Base-by-base conservation (phyloP, 306 rosid species). In the Inga leiocalycina region DNA sequence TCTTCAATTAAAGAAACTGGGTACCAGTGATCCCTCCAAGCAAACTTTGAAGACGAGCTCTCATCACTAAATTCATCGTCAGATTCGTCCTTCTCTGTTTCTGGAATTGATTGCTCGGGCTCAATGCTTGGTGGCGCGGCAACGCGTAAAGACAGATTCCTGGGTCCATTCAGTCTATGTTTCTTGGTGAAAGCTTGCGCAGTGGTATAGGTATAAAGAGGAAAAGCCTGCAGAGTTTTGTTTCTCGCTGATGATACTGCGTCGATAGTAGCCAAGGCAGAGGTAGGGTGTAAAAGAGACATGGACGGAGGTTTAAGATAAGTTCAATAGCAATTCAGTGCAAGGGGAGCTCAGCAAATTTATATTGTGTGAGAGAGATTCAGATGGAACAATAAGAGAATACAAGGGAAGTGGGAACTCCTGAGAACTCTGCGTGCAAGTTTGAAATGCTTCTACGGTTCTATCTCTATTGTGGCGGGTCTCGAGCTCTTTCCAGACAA, bases 11-110 rank as follows among this genome's bases (percentile, higher is more conserved):
- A 74, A 16, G 98, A 96, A 89, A 93, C 93, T 4, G 99, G 99
- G 90, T 96, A 96, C 99, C 99, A 96, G n/a, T 96, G 98, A 90
- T 91, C 99, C 79, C 93, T 93, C 99, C 99, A 96, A 17, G 88
- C 76, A 81, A 96, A 96, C 74, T 92, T 91, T 0, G 93, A 81
- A 27, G 88, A 70, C 10, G 95, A 92, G 80, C 84, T 88, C 68
- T 88, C 97, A 3, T 88, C 89, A 2, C 79, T 81, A 3, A 73
- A 34, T 22, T 88, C 94, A 45, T 86, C 91, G 34, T 86, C 91
- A 56, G 71, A 72, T 32, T 85, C 88, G 12, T 41, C 54, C 11
- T 76, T 86, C 72, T 84, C 89, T 13, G 72, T 79, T 61, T 85
- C 90, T 20, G 84, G 79, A 56, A 67, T 54, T 5, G 73, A 73